A percentile compares a stretch with the other conserved stretches of the same genome.
phyloP scores from a whole-genome alignment of 257 asterid species.

The Perilla frutescens region DNA sequence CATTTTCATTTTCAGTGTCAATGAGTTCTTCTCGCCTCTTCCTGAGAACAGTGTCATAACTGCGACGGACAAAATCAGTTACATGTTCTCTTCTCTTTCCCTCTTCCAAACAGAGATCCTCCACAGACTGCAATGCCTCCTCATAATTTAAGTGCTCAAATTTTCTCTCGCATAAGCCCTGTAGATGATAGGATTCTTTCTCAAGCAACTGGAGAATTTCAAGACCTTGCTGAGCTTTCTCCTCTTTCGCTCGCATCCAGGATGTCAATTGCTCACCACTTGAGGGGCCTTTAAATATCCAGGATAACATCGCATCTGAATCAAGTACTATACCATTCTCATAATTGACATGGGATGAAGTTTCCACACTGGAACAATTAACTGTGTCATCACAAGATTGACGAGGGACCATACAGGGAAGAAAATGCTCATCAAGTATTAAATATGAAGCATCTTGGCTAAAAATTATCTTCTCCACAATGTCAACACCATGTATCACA shows the following conservation, averaged over 20 bases:
- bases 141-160: slow-evolving; percentile 79
- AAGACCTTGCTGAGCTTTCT: slow-evolving; percentile 68
- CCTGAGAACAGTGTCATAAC: slow-evolving; percentile 78
- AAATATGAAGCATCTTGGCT: slow-evolving; percentile 69
- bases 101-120: slow-evolving; percentile 85
- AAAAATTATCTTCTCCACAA: slow-evolving; percentile 64
- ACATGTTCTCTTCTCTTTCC: slow-evolving; percentile 77
- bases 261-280: slow-evolving; percentile 72
- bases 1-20: slow-evolving; percentile 59
- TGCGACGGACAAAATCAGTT: slow-evolving; percentile 51
- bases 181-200: slow-evolving; percentile 83
- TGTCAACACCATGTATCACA: slow-evolving; percentile 50
- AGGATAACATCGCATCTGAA: slow-evolving; percentile 80
- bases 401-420: slow-evolving; percentile 52
- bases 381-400: slow-evolving; percentile 42
- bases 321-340: slow-evolving; percentile 61
- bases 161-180: slow-evolving; percentile 89
- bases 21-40: slow-evolving; percentile 78
- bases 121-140: slow-evolving; percentile 88
- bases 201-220: slow-evolving; percentile 82
- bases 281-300: slow-evolving; percentile 80
- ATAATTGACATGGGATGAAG: slow-evolving; percentile 46
- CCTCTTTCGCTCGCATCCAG: slow-evolving; percentile 74
- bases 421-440: slow-evolving; percentile 71
- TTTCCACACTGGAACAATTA: slow-evolving; percentile 40